phyloP scores from a whole-genome alignment of 2,329 filamentous ascomycete species.

The Aspergillus pseudotamarii region DNA sequence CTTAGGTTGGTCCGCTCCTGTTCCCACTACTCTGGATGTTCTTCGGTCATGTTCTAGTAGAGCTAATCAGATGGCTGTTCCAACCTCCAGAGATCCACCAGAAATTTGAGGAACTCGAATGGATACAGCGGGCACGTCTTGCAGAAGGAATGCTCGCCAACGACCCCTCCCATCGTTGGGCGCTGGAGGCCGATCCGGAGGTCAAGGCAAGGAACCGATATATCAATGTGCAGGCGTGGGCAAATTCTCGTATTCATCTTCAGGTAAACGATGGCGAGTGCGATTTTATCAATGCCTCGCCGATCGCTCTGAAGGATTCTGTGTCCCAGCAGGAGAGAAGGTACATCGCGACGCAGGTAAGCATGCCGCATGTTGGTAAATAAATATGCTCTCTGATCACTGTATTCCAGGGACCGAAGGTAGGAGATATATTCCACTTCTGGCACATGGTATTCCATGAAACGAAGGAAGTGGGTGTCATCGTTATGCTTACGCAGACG shows the following conservation, averaged over 20 bases:
- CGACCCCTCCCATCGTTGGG: constrained; percentile 57
- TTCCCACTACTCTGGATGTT: constrained; percentile 16
- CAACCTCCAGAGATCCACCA: constrained; percentile 55
- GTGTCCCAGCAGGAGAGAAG: constrained; percentile 51
- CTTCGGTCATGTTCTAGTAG: background rate
- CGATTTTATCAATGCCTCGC: constrained; percentile 83
- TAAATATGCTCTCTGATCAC: background rate
- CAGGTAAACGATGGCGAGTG: constrained; percentile 72
- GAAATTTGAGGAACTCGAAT: constrained; percentile 65
- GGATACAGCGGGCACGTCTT: constrained; percentile 60
- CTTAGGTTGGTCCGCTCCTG: constrained; percentile 35
- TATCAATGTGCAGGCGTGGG: constrained; percentile 85
- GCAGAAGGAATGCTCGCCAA: constrained; percentile 48
- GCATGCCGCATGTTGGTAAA: constrained; percentile 12
- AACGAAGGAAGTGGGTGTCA: constrained; percentile 71
- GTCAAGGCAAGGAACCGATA: constrained; percentile 77
- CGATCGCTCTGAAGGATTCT: constrained; percentile 61
- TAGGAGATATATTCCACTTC: constrained; percentile 74
- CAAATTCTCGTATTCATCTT: constrained; percentile 80
- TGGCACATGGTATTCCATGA: constrained; percentile 97
- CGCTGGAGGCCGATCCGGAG: constrained; percentile 60
- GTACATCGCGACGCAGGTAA: constrained; percentile 86
- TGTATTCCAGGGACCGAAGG: constrained; percentile 69
- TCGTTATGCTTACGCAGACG: constrained; percentile 93
- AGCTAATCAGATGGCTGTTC: constrained; percentile 16